phyloP scores from a whole-genome alignment of 2,329 filamentous ascomycete genomes.

The Aspergillus unguis region DNA sequence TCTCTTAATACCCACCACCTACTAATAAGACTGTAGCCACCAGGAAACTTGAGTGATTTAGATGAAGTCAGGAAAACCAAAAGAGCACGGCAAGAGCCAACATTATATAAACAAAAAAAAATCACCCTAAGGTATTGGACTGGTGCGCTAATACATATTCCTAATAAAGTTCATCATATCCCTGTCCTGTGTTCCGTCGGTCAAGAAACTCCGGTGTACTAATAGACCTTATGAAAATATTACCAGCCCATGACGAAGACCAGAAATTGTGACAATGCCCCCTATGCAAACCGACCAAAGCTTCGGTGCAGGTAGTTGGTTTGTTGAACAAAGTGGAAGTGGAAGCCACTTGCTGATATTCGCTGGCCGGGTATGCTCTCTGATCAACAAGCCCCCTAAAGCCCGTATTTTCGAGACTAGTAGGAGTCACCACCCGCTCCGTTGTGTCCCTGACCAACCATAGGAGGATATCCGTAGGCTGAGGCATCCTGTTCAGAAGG shows the following conservation, averaged over 20 bases:
- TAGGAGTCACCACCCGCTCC: constrained; percentile 47
- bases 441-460: constrained; percentile 47
- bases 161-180: constrained; percentile 13
- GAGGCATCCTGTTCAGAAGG: constrained; percentile 44
- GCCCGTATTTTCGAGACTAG: constrained; percentile 21
- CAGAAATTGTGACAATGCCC: constrained; percentile 8
- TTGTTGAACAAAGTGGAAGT: neutral
- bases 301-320: no score
- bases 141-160: neutral
- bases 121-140: neutral
- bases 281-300: no score
- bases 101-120: neutral
- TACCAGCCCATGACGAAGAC: constrained; percentile 1
- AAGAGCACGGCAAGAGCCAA: neutral
- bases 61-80: neutral
- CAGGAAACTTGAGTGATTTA: no score
- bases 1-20: no score
- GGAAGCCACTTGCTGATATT: no score
- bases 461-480: constrained; percentile 46
- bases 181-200: constrained; percentile 13
- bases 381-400: constrained; percentile 10
- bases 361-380: neutral
- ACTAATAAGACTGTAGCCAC: no score
- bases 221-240: constrained; percentile 17
- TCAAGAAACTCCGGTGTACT: constrained; percentile 16